Base-by-base conservation (phyloP, 2,329 filamentous ascomycete genomes). In the Neonectria ditissima region DNA sequence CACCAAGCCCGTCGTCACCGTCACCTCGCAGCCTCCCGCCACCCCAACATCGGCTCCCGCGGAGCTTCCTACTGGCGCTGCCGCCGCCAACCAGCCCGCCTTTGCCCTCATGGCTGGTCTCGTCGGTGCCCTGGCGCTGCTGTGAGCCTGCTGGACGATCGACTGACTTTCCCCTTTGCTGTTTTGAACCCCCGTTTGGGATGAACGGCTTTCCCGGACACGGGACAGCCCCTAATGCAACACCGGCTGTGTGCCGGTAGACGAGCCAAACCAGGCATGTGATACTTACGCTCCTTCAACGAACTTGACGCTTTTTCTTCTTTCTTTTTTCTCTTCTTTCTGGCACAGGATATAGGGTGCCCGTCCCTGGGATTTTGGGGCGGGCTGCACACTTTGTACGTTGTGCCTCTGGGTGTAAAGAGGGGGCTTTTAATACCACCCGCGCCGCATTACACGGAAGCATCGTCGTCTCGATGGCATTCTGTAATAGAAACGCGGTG, bases 71-170 rank as follows among this genome's bases (percentile, higher is more conserved):
- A 73, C 70, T 59, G 74, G 69, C 56, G 73, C 70, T 62, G 76
- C 76, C 32, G 68, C 74, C 65, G 68, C 73, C 32, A 76, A 78
- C 65, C 73, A 73, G 30, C 76, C 78, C 6, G 77, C 69, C 2
- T 67, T 76, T 24, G 81, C 79, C 50, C 67, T 80, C 7, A 60
- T 81, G 53, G 80, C 77, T 24, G 81, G 79, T 52, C 24, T 82
- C 20, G 47, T 78, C 16, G 81, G 79, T 44, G 78, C 75, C 14
- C 54, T 81, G 26, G 80, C 75, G 45, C 73, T 82, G 22, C 63
- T 81, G 64, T 82, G 74, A 69, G 52, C 18, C 16, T 13, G 20
- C 18, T 20, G 41, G 14, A 18, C 45, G 20, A 16, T 16, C 4
- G 16, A 10, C 20, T 14, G n/a, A 9, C 18, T 34, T 55, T 22